Base-by-base conservation (phyloP, 2,329 filamentous ascomycete genomes). In the Stachybotrys chartarum region DNA sequence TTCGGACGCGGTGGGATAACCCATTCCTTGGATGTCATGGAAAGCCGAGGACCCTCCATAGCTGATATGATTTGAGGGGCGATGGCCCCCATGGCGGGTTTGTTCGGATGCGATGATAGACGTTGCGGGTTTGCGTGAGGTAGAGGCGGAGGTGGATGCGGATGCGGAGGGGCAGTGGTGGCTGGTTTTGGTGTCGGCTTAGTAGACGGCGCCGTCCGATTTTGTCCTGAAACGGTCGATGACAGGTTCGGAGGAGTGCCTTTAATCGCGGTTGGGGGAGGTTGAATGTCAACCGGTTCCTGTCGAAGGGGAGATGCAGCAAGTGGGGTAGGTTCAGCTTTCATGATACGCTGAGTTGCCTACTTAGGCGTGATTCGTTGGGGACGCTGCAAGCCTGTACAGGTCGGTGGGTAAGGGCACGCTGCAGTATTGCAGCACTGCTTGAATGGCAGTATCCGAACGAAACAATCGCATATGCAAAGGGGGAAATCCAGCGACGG, bases 1-100 rank as follows among this genome's bases (percentile, higher is more conserved):
- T 92, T 93, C 50, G 90, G 90, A 58, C 90, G 82, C 31, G 90
- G 90, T 30, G 90, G 90, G 49, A 94, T 85, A 30, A 93, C 81
- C 90, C 90, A 94, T 83, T 93, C 88, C 70, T 86, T 92, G 64
- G 83, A 88, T 42, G 89, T 93, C 69, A 92, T 83, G 53, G 79
- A 82, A 53, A 76, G 70, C 66, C 78, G 79, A 52, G 77, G 76
- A 44, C 67, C 63, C 59, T 77, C 76, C 55, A 69, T 64, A 12
- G 66, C 64, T 47, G 72, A 65, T 10, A 42, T 10, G 53, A 67
- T 66, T 44, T 76, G 74, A 51, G 72, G 72, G 58, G 78, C 70
- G 61, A 76, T 72, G 54, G 76, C 73, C 8, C 77, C 72, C 75
- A 80, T 78, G 55, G 74, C 70, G 69, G 76, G 75, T 60, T 68